Evolutionary conservation across 306 rosid genomes (phyloP), one percentile per base, ranked within the genome.

Genomic region (Gastrolobium villosum): DNA sequence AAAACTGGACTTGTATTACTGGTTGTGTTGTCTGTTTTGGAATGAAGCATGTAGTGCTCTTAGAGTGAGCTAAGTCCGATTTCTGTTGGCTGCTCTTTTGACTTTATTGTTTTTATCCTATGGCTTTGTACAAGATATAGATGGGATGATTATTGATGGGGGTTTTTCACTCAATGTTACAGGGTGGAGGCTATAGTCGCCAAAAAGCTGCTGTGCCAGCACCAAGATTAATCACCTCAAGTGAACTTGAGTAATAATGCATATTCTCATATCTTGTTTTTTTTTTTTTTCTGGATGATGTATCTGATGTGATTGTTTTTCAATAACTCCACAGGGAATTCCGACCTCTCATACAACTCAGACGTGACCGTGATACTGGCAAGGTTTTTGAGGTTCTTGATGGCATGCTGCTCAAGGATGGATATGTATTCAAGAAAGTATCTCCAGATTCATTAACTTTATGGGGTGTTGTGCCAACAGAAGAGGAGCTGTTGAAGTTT

Each of bases 161-260:
- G 31, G 37, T 65, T 41, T n/a, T 78, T 78, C 40, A 70, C 49
- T 69, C 63, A 30, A 73, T 61, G 39, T 65, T 75, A 69, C 83
- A 96, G 99, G 98, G 97, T 81, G 98, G 97, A 55, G 98, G 98
- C 64, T 74, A 59, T 53, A 61, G 84, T 75, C 85, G 84, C 79
- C 94, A 91, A 83, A 96, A 86, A 46, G 14, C 55, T 60, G 65
- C 89, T 31, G 56, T 72, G 55, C 92, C 98, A 5, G 93, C 98
- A 60, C 93, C 99, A 14, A 87, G 97, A 91, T 83, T 96, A 86
- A 93, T 96, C 83, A 88, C 90, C 84, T 75, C 99, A 7, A 87
- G 87, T 53, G 99, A 96, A 90, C 99, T 96, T 39, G 99, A 93
- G 99, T 96, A 93, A 86, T 83, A 61, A 54, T 77, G 26, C 60